These are phyloP conservation scores for Limtongozyma cylindracea DNA, from an alignment of 805 yeast species.

Conservation along the genomic window DNA sequence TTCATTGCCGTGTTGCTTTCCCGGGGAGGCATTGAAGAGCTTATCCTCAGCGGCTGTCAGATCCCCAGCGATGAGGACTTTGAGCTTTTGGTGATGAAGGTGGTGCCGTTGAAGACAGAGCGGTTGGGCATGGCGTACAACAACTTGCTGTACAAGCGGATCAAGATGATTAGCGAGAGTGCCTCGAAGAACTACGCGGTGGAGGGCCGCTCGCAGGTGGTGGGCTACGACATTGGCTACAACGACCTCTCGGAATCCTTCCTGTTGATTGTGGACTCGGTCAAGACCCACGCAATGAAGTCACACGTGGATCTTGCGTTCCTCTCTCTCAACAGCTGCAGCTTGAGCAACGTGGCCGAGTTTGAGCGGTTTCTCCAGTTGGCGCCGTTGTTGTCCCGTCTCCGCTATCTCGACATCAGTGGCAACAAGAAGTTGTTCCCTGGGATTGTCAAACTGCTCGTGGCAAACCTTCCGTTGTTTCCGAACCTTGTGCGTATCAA, in stretches of 20 bases:
- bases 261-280: constrained; percentile 10
- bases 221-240: constrained; percentile 67
- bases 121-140: constrained; percentile 62
- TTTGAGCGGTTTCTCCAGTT: too few relatives aligned
- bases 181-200: constrained; percentile 23
- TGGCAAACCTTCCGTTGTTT: constrained; percentile 43
- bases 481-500: constrained; percentile 39
- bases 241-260: constrained; percentile 31
- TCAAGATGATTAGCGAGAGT: constrained; percentile 21
- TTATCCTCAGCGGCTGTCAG: constrained; percentile 57
- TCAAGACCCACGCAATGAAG: constrained; percentile 44
- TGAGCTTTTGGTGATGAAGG: constrained; percentile 25
- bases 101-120: constrained; percentile 24
- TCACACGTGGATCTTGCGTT: constrained; percentile 19
- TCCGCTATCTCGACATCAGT: constrained; percentile 56
- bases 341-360: constrained; percentile 25
- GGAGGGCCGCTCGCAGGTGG: too few relatives aligned
- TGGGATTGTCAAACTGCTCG: constrained; percentile 10
- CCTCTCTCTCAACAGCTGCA: constrained; percentile 23
- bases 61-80: constrained; percentile 28
- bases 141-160: constrained; percentile 36
- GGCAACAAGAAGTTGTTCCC: constrained; percentile 47
- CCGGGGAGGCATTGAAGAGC: constrained; percentile 58
- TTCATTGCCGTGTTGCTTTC: constrained; percentile 42
- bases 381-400: too few relatives aligned